Base-by-base conservation (phyloP, 495 filamentous ascomycete genomes). In the Lichenothelia convexa region DNA sequence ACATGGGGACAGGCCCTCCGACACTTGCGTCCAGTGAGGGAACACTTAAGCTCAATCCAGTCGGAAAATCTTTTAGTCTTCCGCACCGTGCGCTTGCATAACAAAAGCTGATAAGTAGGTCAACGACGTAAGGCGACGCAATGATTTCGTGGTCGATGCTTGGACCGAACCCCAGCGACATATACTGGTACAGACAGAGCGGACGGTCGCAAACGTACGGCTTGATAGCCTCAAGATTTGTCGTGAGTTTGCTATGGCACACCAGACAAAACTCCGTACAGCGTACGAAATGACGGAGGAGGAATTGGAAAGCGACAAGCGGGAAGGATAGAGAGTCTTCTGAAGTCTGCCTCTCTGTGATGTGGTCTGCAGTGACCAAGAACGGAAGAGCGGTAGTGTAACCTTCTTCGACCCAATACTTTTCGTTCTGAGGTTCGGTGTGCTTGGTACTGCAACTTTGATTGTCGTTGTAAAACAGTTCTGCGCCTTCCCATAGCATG, bases 131-230 rank as follows among this genome's bases (percentile, higher is more conserved):
- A 6, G 85, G 83, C 43, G 89, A 78, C 12, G 72, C 67, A 20
- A 76, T 41, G 21, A 95, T 80, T 47, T 93, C 84, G 48, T 82
- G 69, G 49, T 93, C 85, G 38, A 93, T 69, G 47, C 71, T 80
- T 1, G 82, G 76, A 0, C 86, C 86, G 51, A 93, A 75, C 0
- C 82, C 84, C 18, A 89, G 63, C n/a, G 67, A 65, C 71, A 93
- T 80, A 58, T 91, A 93, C 48, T 95, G 87, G 44, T 83, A 89
- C 2, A 93, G 59, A 48, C 87, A 95, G 5, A 95, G 63, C 3
- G 66, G 68, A 15, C 72, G 70, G 19, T 69, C 73, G 62, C 87
- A 95, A 15, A 93, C 83, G 46, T 89, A 93, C 0, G 87, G 87
- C 41, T 84, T 87, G 30, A 95, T 59, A n/a, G 86, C 78, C 45